Conservation (phyloP, 2,329 filamentous ascomycete genomes). For the Fusarium solani-melongenae region DNA sequence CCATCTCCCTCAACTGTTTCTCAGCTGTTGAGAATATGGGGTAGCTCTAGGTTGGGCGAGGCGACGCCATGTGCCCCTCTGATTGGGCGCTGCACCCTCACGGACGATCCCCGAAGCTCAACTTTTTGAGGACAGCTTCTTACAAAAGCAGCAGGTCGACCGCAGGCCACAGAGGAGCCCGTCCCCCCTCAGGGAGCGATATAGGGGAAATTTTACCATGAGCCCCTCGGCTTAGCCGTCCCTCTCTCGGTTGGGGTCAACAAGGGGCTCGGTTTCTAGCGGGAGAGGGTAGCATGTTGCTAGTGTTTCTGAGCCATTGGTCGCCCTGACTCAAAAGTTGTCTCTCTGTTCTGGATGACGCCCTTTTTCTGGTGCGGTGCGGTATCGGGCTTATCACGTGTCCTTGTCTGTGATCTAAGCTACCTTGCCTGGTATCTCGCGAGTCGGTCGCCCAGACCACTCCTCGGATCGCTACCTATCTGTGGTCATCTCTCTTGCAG, state of each 20-base stretch:
- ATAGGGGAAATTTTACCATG: slow-evolving; percentile 1
- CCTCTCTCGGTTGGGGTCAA: slow-evolving; percentile 30
- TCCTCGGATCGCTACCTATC: slow-evolving; percentile 22
- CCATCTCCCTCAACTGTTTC: neutral
- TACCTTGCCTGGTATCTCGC: slow-evolving; percentile 6
- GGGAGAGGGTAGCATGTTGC: slow-evolving; percentile 16
- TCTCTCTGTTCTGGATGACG: slow-evolving; percentile 35
- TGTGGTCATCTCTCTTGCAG: slow-evolving; percentile 35
- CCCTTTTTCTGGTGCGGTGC: slow-evolving; percentile 29
- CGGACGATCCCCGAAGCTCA: slow-evolving; percentile 30
- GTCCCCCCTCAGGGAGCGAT: neutral
- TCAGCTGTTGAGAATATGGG: neutral
- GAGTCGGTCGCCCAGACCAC: slow-evolving; percentile 17
- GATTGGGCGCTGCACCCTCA: slow-evolving; percentile 3
- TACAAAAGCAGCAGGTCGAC: slow-evolving; percentile 25
- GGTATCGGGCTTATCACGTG: slow-evolving; percentile 42
- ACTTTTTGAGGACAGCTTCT: slow-evolving; percentile 6
- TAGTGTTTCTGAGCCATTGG: slow-evolving; percentile 34
- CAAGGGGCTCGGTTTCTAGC: slow-evolving; percentile 34
- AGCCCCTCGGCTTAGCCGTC: slow-evolving; percentile 11
- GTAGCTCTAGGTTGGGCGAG: slow-evolving; percentile 4
- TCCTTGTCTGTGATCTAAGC: slow-evolving; percentile 27
- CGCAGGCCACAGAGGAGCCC: slow-evolving; percentile 7
- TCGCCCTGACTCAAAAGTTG: slow-evolving; percentile 36
- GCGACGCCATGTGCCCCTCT: slow-evolving; percentile 1